Conservation (phyloP, 2,329 filamentous ascomycete species). For the Seiridium unicorne region DNA sequence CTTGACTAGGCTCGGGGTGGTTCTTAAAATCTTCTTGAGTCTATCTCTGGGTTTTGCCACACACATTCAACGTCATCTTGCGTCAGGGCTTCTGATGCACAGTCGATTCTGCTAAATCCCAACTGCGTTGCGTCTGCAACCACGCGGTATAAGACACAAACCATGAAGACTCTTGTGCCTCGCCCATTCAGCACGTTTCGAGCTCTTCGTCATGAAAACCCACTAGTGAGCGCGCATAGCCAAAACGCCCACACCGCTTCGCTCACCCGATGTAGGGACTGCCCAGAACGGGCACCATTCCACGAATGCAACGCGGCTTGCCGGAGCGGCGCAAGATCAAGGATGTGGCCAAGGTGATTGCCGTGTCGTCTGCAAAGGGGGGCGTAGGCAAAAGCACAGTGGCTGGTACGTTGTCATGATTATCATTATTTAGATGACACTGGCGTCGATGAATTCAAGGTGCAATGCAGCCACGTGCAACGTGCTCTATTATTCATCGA, state of each 20-base stretch:
- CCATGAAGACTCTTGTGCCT: constrained; percentile 17
- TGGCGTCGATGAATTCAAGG: too few species aligned
- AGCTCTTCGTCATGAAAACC: constrained; percentile 76
- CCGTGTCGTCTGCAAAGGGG: constrained; percentile 95
- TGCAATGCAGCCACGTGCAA: too few species aligned
- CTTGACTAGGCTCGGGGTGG: too few species aligned
- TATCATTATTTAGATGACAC: background rate
- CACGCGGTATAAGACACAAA: too few species aligned
- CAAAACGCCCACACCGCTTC: background rate
- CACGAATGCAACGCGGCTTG: constrained; percentile 75
- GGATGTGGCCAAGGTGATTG: constrained; percentile 86
- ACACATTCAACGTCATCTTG: too few species aligned
- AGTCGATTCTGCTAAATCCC: too few species aligned
- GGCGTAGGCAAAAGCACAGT: constrained; percentile 98
- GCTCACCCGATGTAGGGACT: constrained; percentile 61
- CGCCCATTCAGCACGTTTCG: constrained; percentile 53
- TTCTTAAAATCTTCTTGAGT: too few species aligned
- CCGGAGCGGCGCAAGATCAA: constrained; percentile 79
- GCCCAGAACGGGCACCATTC: constrained; percentile 72
- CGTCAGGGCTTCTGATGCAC: too few species aligned
- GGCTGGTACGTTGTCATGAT: constrained; percentile 54
- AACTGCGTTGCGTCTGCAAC: too few species aligned
- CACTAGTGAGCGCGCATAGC: constrained; percentile 57
- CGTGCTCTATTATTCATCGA: too few species aligned
- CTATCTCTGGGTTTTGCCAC: too few species aligned